Evolutionary conservation across 139 green algal species (phyloP).

Genomic region (Nannochloris sp.): DNA sequence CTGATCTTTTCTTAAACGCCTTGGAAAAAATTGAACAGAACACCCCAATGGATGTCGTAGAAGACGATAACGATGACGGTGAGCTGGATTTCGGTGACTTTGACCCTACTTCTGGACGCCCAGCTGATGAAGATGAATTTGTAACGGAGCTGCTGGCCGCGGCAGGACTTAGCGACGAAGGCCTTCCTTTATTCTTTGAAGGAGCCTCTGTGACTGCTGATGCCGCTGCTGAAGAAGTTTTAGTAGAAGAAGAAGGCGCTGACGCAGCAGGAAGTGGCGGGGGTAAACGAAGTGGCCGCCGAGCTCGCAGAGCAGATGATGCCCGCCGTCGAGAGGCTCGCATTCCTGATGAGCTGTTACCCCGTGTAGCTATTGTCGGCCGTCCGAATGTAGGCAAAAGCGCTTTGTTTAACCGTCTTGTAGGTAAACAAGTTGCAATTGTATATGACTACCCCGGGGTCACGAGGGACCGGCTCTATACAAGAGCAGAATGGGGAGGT

Average conservation of each 20-base stretch:
- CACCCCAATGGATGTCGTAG: not conserved
- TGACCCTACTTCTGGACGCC: not conserved
- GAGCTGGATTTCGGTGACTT: not conserved
- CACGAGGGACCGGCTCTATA: slow-evolving; percentile 82
- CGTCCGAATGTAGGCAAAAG: slow-evolving; percentile 96
- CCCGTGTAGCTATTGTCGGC: slow-evolving; percentile 78
- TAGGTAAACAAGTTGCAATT: slow-evolving; percentile 72
- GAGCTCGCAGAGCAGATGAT: not conserved
- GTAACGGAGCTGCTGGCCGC: not conserved
- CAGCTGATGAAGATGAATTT: not conserved
- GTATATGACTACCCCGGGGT: slow-evolving; percentile 94
- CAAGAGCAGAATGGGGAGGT: slow-evolving; percentile 75
- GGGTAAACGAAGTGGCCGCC: not conserved
- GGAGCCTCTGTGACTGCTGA: not conserved
- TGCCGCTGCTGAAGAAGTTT: not conserved
- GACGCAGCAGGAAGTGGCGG: not conserved
- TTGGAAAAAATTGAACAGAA: not conserved
- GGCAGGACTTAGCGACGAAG: not conserved
- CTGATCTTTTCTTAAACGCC: no score
- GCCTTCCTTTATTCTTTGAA: not conserved
- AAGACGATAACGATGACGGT: not conserved
- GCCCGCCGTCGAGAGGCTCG: not conserved
- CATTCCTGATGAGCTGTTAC: slow-evolving; percentile 8
- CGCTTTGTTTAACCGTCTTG: slow-evolving; percentile 93
- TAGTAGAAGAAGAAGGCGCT: not conserved